phyloP scores from a whole-genome alignment of 331 rosid species.

The Rosa hybrid region DNA sequence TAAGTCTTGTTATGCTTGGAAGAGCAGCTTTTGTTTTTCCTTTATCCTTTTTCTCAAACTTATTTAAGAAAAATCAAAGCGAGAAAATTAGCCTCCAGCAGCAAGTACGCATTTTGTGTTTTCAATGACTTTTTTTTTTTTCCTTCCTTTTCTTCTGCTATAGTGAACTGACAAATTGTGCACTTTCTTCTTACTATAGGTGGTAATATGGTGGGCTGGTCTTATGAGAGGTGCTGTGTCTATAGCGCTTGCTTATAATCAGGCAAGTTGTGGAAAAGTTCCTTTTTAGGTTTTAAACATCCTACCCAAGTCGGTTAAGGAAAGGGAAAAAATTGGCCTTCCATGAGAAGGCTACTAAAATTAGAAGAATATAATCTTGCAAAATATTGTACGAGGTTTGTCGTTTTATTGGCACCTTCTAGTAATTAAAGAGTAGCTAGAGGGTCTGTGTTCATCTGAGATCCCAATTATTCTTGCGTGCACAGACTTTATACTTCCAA shows the following conservation, averaged over 20 bases:
- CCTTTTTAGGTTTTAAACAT: background rate
- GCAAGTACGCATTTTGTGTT: constrained; percentile 52
- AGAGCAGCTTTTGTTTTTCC: constrained; percentile 91
- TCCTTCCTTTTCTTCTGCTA: background rate
- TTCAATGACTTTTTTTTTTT: background rate
- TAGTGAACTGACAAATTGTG: constrained; percentile 10
- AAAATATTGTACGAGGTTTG: background rate
- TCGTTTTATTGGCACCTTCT: background rate
- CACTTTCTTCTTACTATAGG: constrained; percentile 44
- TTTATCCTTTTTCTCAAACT: constrained; percentile 65
- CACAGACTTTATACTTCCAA: background rate
- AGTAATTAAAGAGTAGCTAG: background rate
- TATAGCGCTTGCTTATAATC: constrained; percentile 94
- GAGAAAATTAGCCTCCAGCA: constrained; percentile 56
- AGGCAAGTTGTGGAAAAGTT: constrained; percentile 47
- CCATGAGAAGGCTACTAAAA: background rate
- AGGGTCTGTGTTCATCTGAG: background rate
- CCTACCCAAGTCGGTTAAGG: too few species aligned
- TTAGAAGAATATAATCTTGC: background rate
- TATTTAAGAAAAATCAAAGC: constrained; percentile 44
- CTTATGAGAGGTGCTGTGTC: constrained; percentile 99
- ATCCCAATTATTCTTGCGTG: background rate
- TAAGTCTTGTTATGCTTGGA: constrained; percentile 66
- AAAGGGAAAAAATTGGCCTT: background rate
- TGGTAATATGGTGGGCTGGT: constrained; percentile 99